Evolutionary conservation across 2,329 filamentous ascomycete genomes (phyloP), one percentile per base, ranked within the genome.

Genomic region (Septoria linicola): DNA sequence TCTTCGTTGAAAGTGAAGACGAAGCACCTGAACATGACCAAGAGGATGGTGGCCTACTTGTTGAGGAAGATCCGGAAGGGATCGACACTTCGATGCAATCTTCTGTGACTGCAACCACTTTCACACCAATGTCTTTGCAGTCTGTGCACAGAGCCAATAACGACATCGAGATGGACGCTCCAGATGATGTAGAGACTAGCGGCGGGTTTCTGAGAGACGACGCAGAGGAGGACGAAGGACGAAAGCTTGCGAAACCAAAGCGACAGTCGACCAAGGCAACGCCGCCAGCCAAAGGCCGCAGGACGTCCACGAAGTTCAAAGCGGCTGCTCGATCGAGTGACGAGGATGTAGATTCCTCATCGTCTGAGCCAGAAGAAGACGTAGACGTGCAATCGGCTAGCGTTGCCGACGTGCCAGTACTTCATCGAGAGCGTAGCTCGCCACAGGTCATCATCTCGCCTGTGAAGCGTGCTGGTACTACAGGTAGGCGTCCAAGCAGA

Each of bases 31-130:
- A 63, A 8, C 62, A 67, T 37, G 67, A 69, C 21, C 68, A 66
- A 6, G 71, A 68, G 0, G 64, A 61, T 41, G 71, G 68, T 13
- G 69, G 69, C 1, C 73, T 73, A 46, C 51, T 73, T 13, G 41
- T 64, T 19, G 64, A 68, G n/a, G 72, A 71, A 17, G 65, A 70
- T 40, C 44, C 44, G 8, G 66, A 67, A 2, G 62, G 68, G 11
- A 16, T 30, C 16, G 51, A 56, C n/a, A 36, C 41, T 21, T 46
- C 23, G 27, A 51, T 39, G 39, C 47, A 48, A 41, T 20, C 25
- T 3, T 17, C 42, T 14, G 19, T 37, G 6, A 48, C 59, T 20
- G 50, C 57, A 11, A 49, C 54, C 10, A 57, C 53, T 1, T 54
- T 58, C 51, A 63, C 58, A 21, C 64, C 59, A 10, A 55, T 59